These are phyloP conservation scores for Fraxinus latifolia DNA, from an alignment of 305 asterid genomes.

Conservation along the genomic window DNA sequence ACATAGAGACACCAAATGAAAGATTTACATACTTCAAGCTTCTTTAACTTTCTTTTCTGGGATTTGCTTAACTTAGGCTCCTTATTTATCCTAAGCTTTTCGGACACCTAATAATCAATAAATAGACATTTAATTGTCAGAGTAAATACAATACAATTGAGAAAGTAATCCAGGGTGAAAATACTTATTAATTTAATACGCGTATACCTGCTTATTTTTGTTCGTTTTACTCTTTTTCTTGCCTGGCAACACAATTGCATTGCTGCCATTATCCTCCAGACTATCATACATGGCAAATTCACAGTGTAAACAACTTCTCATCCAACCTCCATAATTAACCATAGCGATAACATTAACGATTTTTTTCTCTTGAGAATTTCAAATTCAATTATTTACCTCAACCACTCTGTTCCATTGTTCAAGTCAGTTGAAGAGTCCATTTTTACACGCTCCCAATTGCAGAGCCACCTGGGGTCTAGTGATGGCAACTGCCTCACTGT, in stretches of 20 bases:
- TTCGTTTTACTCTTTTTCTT: constrained; percentile 50
- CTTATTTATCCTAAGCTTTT: constrained; percentile 26
- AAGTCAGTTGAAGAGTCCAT: constrained; percentile 26
- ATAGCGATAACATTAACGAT: not conserved
- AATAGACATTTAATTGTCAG: not conserved
- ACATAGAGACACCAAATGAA: not conserved
- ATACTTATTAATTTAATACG: not conserved
- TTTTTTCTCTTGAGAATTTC: not conserved
- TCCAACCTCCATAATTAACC: not conserved
- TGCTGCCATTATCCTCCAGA: constrained; percentile 40
- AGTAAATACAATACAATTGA: not conserved
- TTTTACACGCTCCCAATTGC: not conserved
- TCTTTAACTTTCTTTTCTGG: constrained; percentile 74
- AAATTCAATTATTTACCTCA: constrained; percentile 22
- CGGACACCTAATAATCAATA: constrained; percentile 27
- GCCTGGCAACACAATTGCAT: constrained; percentile 46
- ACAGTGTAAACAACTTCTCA: not conserved
- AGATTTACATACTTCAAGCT: constrained; percentile 53
- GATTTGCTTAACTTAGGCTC: constrained; percentile 61
- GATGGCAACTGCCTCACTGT: no score
- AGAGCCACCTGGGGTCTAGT: no score
- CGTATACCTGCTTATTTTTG: constrained; percentile 48
- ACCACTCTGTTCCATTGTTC: constrained; percentile 13
- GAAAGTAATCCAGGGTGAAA: not conserved
- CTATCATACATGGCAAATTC: constrained; percentile 20